phyloP scores from a whole-genome alignment of 2,329 filamentous ascomycete genomes.

The Aspergillus udagawae region DNA sequence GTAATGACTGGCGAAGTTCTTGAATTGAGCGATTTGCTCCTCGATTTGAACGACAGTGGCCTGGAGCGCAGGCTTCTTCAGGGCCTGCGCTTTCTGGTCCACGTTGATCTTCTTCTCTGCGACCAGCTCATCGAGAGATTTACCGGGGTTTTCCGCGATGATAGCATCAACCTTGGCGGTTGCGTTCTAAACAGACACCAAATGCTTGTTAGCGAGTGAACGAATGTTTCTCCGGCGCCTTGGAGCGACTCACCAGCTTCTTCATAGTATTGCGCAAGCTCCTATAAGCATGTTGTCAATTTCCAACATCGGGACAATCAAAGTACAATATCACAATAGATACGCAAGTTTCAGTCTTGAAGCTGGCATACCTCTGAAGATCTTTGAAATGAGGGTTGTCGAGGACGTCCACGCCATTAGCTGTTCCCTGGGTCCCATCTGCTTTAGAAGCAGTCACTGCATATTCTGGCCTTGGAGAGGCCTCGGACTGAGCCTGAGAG shows the following conservation, averaged over 20 bases:
- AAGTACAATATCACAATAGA: neutral
- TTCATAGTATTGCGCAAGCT: slow-evolving; percentile 89
- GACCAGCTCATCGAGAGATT: slow-evolving; percentile 61
- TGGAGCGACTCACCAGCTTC: slow-evolving; percentile 69
- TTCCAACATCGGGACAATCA: slow-evolving; percentile 3
- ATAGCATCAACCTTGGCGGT: slow-evolving; percentile 59
- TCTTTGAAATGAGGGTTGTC: slow-evolving; percentile 84
- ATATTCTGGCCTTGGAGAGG: slow-evolving; percentile 61
- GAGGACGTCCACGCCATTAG: slow-evolving; percentile 57
- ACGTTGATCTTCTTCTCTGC: slow-evolving; percentile 60
- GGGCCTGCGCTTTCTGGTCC: slow-evolving; percentile 60
- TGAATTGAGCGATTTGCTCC: slow-evolving; percentile 58
- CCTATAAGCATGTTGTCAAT: slow-evolving; percentile 46
- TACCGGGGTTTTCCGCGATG: slow-evolving; percentile 56
- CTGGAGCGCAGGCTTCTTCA: slow-evolving; percentile 61
- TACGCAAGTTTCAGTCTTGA: neutral
- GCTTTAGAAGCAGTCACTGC: slow-evolving; percentile 39
- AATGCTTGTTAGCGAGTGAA: slow-evolving; percentile 20
- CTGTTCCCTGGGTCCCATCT: slow-evolving; percentile 37
- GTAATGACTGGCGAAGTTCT: slow-evolving; percentile 56
- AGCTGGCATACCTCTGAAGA: slow-evolving; percentile 70
- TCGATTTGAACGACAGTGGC: slow-evolving; percentile 54
- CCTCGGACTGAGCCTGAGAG: slow-evolving; percentile 57
- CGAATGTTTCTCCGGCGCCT: neutral
- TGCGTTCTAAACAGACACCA: slow-evolving; percentile 42